Evolutionary conservation across 164 flowering plant species (phyloP), one percentile per base, ranked within the genome.

Genomic region (Aristolochia contorta): DNA sequence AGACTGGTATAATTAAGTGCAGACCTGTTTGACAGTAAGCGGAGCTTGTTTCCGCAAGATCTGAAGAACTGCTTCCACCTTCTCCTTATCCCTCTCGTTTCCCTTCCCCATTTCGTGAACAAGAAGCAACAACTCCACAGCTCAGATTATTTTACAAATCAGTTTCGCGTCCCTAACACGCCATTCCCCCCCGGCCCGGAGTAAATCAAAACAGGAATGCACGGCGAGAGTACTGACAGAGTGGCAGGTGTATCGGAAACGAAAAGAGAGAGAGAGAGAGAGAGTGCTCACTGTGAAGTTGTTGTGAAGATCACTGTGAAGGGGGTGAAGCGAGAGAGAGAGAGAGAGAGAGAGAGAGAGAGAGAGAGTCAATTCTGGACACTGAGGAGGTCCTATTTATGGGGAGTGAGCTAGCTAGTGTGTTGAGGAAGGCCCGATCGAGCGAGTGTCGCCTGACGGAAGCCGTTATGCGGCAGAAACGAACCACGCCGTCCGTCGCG

Each of bases 1-100:
- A 24, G 19, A 62, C 47, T 16, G n/a, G n/a, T n/a, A 2, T 27
- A 27, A 27, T 27, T 5, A 27, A 27, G 3, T 27, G 56, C 23
- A 13, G 20, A 87, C 97, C 84, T 90, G 99, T 68, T 88, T 86
- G 6, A 84, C 78, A 27, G 92, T 64, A 41, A 93, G 85, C 0
- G 91, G 90, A 47, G 86, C 60, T 75, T 89, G 96, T 66, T 86
- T 90, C 23, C 80, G 71, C 20, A 93, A 70, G 16, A 82, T 68
- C 19, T 83, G 59, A 53, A 89, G 86, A n/a, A 93, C 96, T 50
- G 88, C 70, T 60, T 81, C 78, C 12, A 81, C 82, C 63, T 69
- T 84, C 60, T 71, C 75, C 30, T 58, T 69, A 32, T 73, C 77
- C 55, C 57, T 67, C 62, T 64, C 63, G 52, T 74, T 78, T 67